Conservation (phyloP, 306 rosid genomes). For the Carpinus fangiana region DNA sequence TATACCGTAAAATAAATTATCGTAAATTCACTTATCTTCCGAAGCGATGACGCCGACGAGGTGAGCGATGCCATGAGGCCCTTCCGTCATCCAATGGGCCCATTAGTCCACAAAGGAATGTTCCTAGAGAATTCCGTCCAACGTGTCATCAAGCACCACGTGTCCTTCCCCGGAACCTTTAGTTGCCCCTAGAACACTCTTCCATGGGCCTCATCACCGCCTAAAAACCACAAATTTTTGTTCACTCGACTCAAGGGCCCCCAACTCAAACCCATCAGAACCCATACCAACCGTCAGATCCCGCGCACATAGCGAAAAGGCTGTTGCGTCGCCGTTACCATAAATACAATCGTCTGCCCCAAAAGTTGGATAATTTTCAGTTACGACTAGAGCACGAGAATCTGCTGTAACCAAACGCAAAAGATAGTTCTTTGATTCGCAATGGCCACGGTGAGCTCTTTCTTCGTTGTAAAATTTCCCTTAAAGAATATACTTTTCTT, state of each 20-base stretch:
- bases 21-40: no score
- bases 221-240: neutral
- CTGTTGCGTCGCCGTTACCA: neutral
- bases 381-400: neutral
- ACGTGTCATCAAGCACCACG: slow-evolving; percentile 31
- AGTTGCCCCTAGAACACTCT: slow-evolving; percentile 37
- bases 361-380: fast-evolving
- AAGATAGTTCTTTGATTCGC: neutral
- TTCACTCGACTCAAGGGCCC: no score
- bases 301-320: neutral
- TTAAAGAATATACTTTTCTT: neutral
- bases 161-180: slow-evolving; percentile 43
- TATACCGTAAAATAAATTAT: no score
- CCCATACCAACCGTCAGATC: slow-evolving; percentile 8
- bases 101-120: neutral
- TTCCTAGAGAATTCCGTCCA: neutral
- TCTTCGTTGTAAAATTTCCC: neutral
- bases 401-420: neutral
- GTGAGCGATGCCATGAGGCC: neutral
- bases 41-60: neutral
- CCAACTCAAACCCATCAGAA: neutral
- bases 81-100: neutral
- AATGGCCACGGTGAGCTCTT: neutral
- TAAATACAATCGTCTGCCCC: neutral
- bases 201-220: slow-evolving; percentile 20